Base-by-base conservation (phyloP, 1,284 basidiomycete species). In the Boletus smithii region DNA sequence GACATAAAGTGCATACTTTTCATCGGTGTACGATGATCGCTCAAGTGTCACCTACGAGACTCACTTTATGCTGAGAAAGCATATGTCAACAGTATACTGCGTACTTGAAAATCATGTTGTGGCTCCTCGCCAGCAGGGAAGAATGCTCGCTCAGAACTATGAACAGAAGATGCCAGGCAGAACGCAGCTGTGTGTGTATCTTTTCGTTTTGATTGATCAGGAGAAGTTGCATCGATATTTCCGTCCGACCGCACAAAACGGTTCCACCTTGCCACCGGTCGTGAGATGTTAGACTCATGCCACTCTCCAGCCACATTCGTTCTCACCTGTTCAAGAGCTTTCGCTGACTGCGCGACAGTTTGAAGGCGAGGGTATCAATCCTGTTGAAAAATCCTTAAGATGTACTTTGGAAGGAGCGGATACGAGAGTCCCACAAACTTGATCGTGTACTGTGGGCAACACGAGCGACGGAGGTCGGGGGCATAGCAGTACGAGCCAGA, bases 381-480 rank as follows among this genome's bases (percentile, higher is more conserved):
- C 89, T 91, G 53, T 33, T 27, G 27, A 34, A 22, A 17, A n/a
- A 31, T 27, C 24, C 31, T 53, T 44, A 31, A 24, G 26, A 50
- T 49, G 14, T 30, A 26, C 36, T 17, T 40, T 6, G 41, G 43
- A 45, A 42, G 48, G n/a, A 23, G 27, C 40, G 48, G 23, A 33
- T 41, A 44, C 16, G 37, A 31, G 35, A 40, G 37, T 47, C 42
- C 42, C 23, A 62, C 70, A 42, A 56, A 88, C 80, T 81, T 87
- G 66, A 97, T 97, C 0, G 93, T 91, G 63, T 95, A 95, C 54
- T 92, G 90, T 1, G 93, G 91, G 64, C 95, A 97, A 64, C 95
- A 97, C 4, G 91, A 88, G 8, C 71, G 68, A 53, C 72, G 77
- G 69, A 94, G 75, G 65, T 95, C 83, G 3, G 93, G 92, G 56